Conservation (phyloP, 1,139 yeast genomes). For the Geotrichum candidum region DNA sequence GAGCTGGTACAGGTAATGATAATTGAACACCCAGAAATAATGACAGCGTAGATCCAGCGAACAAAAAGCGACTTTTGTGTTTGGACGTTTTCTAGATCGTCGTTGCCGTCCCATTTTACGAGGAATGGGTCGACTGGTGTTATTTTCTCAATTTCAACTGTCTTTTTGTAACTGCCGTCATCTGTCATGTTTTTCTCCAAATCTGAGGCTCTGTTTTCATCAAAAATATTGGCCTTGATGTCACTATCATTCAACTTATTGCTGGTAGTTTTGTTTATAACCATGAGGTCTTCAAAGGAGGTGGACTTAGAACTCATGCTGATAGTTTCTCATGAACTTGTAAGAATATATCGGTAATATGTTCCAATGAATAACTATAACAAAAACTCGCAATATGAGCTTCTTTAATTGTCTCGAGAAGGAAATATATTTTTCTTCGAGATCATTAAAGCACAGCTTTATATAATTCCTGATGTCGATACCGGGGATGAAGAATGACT, state of each 20-base stretch:
- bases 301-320: background rate
- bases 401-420: background rate
- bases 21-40: constrained; percentile 45
- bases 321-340: background rate
- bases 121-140: constrained; percentile 26
- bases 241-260: background rate
- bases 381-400: background rate
- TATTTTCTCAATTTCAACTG: background rate
- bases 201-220: background rate
- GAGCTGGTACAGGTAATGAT: constrained; percentile 50
- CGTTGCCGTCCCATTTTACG: constrained; percentile 32
- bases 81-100: constrained; percentile 52
- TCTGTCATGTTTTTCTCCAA: background rate
- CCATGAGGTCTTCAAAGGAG: background rate
- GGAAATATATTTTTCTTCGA: too few species aligned
- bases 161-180: background rate
- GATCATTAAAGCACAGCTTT: too few species aligned
- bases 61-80: constrained; percentile 33
- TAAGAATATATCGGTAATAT: background rate
- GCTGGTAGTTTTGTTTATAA: background rate
- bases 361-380: background rate
- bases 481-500: too few species aligned
- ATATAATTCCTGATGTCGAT: too few species aligned
- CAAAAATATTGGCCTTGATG: background rate
- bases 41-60: constrained; percentile 50